Percentiles rank a stretch among this genome's conserved stretches.
phyloP scores from a whole-genome alignment of 1,284 basidiomycete genomes.

The Leccinum griseonigrum region DNA sequence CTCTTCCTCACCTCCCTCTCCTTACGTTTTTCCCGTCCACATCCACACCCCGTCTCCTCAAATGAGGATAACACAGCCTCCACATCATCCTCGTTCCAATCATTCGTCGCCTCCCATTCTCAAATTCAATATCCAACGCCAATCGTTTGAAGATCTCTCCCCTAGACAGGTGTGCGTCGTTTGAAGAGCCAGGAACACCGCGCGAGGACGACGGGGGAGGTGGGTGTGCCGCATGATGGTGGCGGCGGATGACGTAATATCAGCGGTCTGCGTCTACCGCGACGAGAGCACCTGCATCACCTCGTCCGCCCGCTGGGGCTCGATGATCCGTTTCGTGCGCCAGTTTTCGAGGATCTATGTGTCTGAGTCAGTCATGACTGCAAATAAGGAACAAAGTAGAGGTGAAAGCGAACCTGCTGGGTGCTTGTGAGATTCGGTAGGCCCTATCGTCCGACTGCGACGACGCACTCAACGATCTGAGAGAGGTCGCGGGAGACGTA shows the following conservation, averaged over 20 bases:
- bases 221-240: too few relatives aligned
- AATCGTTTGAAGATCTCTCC: constrained; percentile 74
- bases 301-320: background rate
- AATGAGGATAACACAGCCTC: background rate
- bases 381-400: background rate
- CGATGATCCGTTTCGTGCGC: background rate
- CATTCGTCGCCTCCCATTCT: background rate
- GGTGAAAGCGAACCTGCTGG: background rate
- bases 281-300: background rate
- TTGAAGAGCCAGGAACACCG: background rate
- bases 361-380: background rate
- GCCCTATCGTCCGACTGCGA: constrained; percentile 71
- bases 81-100: constrained; percentile 1
- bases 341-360: background rate
- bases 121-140: background rate
- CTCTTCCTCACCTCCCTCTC: background rate
- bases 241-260: background rate
- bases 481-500: constrained; percentile 72
- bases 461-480: constrained; percentile 78
- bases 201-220: constrained; percentile 6
- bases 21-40: background rate
- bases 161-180: constrained; percentile 43
- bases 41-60: background rate
- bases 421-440: background rate
- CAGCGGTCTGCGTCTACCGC: background rate